Conservation (phyloP, 225 moss, liverwort and hornwort genomes). For the Pseudoscleropodium purum region DNA sequence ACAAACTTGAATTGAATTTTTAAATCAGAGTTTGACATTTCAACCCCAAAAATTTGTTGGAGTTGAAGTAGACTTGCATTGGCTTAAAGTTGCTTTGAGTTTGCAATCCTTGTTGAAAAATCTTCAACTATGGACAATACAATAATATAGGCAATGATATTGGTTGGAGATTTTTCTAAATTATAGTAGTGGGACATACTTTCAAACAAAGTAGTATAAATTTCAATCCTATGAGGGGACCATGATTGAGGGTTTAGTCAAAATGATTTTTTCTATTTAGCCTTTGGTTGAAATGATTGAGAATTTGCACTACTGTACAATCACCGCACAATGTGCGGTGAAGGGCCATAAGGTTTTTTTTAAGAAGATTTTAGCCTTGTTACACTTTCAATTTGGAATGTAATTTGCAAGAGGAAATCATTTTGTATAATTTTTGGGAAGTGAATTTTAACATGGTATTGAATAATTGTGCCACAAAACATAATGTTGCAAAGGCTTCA, state of each 20-base stretch:
- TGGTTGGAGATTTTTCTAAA: not conserved
- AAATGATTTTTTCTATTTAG: not conserved
- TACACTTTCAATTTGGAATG: no score
- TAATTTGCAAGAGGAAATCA: no score
- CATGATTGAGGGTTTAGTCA: rapidly evolving
- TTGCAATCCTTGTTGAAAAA: not conserved
- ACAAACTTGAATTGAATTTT: not conserved
- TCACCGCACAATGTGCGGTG: no score
- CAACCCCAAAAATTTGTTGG: not conserved
- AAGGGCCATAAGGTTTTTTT: no score
- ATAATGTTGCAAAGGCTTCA: no score
- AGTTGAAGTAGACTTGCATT: not conserved
- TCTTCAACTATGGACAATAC: rapidly evolving
- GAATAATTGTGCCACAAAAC: no score
- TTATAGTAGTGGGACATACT: not conserved
- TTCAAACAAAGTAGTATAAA: not conserved
- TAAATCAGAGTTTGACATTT: rapidly evolving
- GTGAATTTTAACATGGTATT: no score
- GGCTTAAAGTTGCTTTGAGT: not conserved
- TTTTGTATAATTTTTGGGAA: no score
- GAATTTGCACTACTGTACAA: no score
- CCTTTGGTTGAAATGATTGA: not conserved
- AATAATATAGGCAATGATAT: no score
- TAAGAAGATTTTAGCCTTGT: no score
- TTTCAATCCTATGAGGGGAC: rapidly evolving